Base-by-base conservation (phyloP, 2,329 filamentous ascomycete species). In the Boeremia lycopersici region DNA sequence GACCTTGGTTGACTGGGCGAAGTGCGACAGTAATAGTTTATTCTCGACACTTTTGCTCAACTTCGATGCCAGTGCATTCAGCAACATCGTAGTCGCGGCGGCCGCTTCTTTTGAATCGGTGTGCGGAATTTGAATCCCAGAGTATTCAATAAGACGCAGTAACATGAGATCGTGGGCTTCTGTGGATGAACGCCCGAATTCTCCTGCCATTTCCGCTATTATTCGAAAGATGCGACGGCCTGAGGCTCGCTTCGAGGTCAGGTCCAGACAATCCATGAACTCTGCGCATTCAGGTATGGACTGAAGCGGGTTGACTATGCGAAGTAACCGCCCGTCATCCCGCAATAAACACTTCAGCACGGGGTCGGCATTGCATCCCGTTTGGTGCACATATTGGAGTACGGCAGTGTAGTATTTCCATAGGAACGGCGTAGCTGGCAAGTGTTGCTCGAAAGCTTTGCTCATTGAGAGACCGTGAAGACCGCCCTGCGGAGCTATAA, bases 341-440 rank as follows among this genome's bases (percentile, higher is more conserved):
- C 35, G 35, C 4, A 49, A 40, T 17, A 54, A 13, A 29, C 29
- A 34, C 8, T 31, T 23, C 13, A 54, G 40, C 10, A 54, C 13
- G 13, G 52, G 41, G 25, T 28, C 15, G 17, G 45, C 31, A 25
- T 39, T 30, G 23, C 35, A 19, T 30, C 17, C 30, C 4, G 36
- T 15, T 6, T 34, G 25, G 8, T 15, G 23, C 30, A 44, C 7
- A 19, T 45, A 30, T 17, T 38, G 26, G 26, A 54, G 40, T 19
- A 41, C 41, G 17, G 45, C 46, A 15, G 40, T 23, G 31, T 39
- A 54, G 25, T 54, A 54, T 34, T 44, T 44, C 45, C 52, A 54
- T 7, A 41, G 17, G 7, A 31, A 30, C 4, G 23, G 41, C 29
- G 34, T 13, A 30, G 46, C 35, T 26, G 52, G 52, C 25, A 46